These are phyloP conservation scores for Miamiensis avidus DNA, from an alignment of 169 alveolate species.

Conservation along the genomic window DNA sequence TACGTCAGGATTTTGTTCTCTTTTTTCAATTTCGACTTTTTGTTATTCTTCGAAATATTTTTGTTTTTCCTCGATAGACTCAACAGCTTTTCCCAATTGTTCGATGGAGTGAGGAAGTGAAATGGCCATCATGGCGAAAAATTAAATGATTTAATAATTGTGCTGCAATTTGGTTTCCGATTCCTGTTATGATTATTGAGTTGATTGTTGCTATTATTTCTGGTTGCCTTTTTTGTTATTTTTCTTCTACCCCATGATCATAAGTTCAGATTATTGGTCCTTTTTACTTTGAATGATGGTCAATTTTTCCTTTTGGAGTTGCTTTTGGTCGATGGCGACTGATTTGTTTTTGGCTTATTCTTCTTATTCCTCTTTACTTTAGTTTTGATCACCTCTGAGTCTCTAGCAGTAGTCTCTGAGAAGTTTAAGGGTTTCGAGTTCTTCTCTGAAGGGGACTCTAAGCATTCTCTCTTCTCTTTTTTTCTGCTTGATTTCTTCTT, in stretches of 20 bases:
- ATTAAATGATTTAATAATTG: background rate
- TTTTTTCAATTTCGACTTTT: background rate
- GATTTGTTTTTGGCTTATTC: background rate
- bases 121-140: background rate
- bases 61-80: background rate
- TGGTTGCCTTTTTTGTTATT: background rate
- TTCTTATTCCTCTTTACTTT: too few species aligned
- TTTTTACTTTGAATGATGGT: background rate
- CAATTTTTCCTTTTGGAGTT: background rate
- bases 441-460: background rate
- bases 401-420: background rate
- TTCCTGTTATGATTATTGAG: background rate
- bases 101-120: background rate
- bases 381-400: background rate
- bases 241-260: background rate
- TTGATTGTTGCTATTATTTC: too few species aligned
- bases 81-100: background rate
- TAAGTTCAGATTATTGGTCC: background rate
- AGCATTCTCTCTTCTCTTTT: background rate
- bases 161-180: background rate
- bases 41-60: background rate
- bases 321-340: background rate
- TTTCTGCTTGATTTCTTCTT: background rate
- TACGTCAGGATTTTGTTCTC: background rate
- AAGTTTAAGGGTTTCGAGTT: background rate